Evolutionary conservation across 768 basidiomycete genomes (phyloP).

Genomic region (Rhizopogon sp.): DNA sequence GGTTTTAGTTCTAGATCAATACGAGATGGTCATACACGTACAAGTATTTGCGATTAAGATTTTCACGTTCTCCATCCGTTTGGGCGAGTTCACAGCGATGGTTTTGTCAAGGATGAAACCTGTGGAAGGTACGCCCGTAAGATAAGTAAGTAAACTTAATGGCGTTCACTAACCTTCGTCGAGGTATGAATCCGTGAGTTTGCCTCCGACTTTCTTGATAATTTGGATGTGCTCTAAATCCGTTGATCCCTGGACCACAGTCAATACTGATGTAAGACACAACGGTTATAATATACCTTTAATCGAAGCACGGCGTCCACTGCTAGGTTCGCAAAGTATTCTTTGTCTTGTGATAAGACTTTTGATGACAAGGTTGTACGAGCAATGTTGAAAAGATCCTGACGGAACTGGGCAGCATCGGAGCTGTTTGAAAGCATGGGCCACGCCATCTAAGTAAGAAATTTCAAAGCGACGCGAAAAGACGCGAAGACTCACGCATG

Average conservation of each 20-base stretch:
- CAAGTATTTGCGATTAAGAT: conserved; percentile 99
- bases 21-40: conserved; percentile 32
- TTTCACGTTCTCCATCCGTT: conserved; percentile 90
- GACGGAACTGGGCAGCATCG: conserved; percentile 70
- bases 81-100: conserved; percentile 92
- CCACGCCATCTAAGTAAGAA: neutral
- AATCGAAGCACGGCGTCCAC: conserved; percentile 93
- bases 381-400: conserved; percentile 95
- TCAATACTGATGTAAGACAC: conserved; percentile 1
- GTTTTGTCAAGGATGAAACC: conserved; percentile 98
- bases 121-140: conserved; percentile 21
- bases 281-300: conserved; percentile 46
- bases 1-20: neutral
- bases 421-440: conserved; percentile 37
- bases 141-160: neutral
- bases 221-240: conserved; percentile 98
- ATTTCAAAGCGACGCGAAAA: neutral
- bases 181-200: conserved; percentile 95
- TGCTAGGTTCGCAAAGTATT: conserved; percentile 96
- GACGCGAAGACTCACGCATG: conserved; percentile 56
- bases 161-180: conserved; percentile 67
- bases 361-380: conserved; percentile 94
- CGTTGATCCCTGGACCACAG: conserved; percentile 69
- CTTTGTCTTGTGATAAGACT: conserved; percentile 94
- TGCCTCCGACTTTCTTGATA: conserved; percentile 99